A percentile compares a stretch with the other conserved stretches of the same genome.
Conservation (phyloP, 2,329 filamentous ascomycete species). For the Neophaeococcomyces mojaviensis region DNA sequence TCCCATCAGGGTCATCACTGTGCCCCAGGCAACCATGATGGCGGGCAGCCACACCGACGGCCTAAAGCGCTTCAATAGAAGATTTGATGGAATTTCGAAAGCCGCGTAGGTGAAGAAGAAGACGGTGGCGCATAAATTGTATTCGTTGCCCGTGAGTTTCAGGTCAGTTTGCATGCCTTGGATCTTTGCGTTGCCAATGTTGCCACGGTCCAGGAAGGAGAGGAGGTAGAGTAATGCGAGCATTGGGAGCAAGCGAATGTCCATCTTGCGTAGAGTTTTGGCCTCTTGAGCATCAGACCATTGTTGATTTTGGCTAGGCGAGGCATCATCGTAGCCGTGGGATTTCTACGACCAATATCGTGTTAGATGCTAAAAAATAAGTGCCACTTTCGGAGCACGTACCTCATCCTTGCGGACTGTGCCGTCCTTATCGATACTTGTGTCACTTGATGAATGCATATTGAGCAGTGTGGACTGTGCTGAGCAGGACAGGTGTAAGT, state of each 20-base stretch:
- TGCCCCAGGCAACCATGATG: slow-evolving; percentile 34
- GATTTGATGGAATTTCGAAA: slow-evolving; percentile 61
- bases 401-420: too few species aligned
- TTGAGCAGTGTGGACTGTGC: too few species aligned
- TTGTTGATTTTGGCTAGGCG: too few species aligned
- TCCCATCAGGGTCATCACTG: slow-evolving; percentile 44
- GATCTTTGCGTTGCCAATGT: slow-evolving; percentile 68
- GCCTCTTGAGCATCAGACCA: too few species aligned
- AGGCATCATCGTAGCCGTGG: too few species aligned
- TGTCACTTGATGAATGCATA: too few species aligned
- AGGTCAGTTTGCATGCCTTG: slow-evolving; percentile 54
- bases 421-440: too few species aligned
- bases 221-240: slow-evolving; percentile 55
- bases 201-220: slow-evolving; percentile 53
- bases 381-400: too few species aligned
- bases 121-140: slow-evolving; percentile 45
- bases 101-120: slow-evolving; percentile 55
- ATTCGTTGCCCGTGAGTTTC: slow-evolving; percentile 36
- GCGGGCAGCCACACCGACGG: slow-evolving; percentile 49
- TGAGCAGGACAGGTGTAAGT: too few species aligned
- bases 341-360: too few species aligned
- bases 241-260: slow-evolving; percentile 34
- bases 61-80: slow-evolving; percentile 59
- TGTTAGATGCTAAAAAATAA: too few species aligned
- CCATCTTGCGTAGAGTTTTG: slow-evolving; percentile 32